Evolutionary conservation across 768 basidiomycete species (phyloP).

Genomic region (Phanerochaete sordida): DNA sequence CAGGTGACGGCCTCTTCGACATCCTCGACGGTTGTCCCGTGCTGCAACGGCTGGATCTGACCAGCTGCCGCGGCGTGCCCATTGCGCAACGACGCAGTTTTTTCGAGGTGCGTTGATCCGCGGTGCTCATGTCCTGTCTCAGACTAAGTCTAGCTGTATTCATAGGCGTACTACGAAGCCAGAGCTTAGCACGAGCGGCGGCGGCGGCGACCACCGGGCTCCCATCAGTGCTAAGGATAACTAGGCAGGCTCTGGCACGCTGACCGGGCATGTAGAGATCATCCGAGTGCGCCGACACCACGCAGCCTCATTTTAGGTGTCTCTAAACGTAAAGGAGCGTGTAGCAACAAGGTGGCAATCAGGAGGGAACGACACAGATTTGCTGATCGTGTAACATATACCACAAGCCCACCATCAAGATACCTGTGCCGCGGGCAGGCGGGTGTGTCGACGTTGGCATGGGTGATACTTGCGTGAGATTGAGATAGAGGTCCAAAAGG

Average conservation of each 20-base stretch:
- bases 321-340: not conserved
- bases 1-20: constrained; percentile 51
- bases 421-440: constrained; percentile 1
- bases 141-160: not conserved
- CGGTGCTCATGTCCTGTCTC: not conserved
- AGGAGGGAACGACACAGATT: not conserved
- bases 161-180: not conserved
- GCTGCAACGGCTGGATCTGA: constrained; percentile 56
- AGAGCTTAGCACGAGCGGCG: not conserved
- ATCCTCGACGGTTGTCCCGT: constrained; percentile 56
- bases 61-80: constrained; percentile 60
- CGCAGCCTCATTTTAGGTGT: not conserved
- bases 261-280: not conserved
- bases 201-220: not conserved
- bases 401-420: constrained; percentile 7
- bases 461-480: not conserved
- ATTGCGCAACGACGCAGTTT: constrained; percentile 60
- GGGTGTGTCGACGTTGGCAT: not conserved
- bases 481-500: not conserved
- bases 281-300: not conserved
- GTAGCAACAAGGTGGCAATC: not conserved
- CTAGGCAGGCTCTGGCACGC: not conserved
- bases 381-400: not conserved
- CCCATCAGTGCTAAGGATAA: no score
- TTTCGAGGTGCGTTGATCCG: constrained; percentile 47